phyloP scores from a whole-genome alignment of 345 rosid genomes.

The Dovyalis caffra region DNA sequence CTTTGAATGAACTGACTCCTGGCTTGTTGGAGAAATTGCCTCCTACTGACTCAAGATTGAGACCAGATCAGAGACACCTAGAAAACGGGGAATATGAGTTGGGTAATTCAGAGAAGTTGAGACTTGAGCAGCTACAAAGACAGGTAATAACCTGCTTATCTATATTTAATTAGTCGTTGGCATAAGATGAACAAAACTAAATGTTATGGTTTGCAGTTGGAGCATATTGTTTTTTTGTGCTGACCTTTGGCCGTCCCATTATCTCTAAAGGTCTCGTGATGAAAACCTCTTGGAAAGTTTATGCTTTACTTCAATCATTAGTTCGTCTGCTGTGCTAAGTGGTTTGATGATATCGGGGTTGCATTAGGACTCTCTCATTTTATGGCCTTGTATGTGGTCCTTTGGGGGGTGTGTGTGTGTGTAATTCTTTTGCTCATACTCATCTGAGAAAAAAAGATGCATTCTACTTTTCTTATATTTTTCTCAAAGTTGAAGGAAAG shows the following conservation, averaged over 20 bases:
- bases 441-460: neutral
- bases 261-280: neutral
- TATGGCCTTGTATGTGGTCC: neutral
- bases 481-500: neutral
- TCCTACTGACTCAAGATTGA: slow-evolving; percentile 94
- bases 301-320: neutral
- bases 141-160: slow-evolving; percentile 52
- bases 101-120: slow-evolving; percentile 90
- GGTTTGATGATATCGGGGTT: neutral
- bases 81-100: slow-evolving; percentile 95
- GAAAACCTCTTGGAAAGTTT: neutral
- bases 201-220: neutral
- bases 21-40: slow-evolving; percentile 78
- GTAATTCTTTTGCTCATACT: neutral
- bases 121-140: slow-evolving; percentile 96
- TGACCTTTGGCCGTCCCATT: neutral
- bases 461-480: neutral
- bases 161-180: neutral
- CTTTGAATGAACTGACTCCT: slow-evolving; percentile 82
- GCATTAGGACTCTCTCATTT: neutral
- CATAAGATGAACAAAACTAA: neutral
- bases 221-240: neutral
- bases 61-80: slow-evolving; percentile 93
- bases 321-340: neutral
- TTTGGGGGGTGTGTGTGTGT: neutral